These are phyloP conservation scores for Taxillus chinensis DNA, from an alignment of 164 flowering plant species.

Conservation along the genomic window DNA sequence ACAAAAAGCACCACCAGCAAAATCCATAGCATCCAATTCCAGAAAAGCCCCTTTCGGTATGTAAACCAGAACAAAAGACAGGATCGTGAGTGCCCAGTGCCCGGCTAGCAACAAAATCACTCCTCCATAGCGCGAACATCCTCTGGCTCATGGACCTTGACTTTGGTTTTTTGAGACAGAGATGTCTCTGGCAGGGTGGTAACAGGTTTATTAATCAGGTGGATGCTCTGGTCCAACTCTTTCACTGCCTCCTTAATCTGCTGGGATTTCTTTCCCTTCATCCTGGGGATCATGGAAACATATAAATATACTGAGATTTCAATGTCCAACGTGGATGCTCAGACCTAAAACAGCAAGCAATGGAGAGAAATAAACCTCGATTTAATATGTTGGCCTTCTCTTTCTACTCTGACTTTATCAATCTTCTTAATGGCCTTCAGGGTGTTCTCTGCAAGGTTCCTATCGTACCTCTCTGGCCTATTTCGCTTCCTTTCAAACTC, in stretches of 20 bases:
- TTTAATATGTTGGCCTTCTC: constrained; percentile 29
- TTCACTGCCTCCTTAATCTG: constrained; percentile 26
- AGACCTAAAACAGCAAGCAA: background rate
- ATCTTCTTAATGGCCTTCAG: constrained; percentile 58
- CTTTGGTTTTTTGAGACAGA: too few relatives aligned
- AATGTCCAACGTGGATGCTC: background rate
- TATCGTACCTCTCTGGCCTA: constrained; percentile 65
- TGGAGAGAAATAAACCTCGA: constrained; percentile 24
- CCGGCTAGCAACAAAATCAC: too few relatives aligned
- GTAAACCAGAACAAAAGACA: too few relatives aligned
- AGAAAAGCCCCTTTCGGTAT: too few relatives aligned
- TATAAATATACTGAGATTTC: background rate
- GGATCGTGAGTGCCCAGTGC: too few relatives aligned
- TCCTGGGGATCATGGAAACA: constrained; percentile 19
- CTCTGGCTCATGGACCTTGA: too few relatives aligned
- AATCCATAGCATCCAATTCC: too few relatives aligned
- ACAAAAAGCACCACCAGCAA: too few relatives aligned
- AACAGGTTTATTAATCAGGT: constrained; percentile 7
- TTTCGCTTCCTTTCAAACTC: constrained; percentile 68
- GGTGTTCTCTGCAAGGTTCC: constrained; percentile 42
- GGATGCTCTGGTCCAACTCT: constrained; percentile 52
- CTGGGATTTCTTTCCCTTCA: constrained; percentile 34
- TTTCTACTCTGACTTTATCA: constrained; percentile 35
- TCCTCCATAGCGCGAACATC: too few relatives aligned
- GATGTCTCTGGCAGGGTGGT: too few relatives aligned